Conservation (phyloP, 2,329 filamentous ascomycete genomes). For the Coniochaeta sp. region DNA sequence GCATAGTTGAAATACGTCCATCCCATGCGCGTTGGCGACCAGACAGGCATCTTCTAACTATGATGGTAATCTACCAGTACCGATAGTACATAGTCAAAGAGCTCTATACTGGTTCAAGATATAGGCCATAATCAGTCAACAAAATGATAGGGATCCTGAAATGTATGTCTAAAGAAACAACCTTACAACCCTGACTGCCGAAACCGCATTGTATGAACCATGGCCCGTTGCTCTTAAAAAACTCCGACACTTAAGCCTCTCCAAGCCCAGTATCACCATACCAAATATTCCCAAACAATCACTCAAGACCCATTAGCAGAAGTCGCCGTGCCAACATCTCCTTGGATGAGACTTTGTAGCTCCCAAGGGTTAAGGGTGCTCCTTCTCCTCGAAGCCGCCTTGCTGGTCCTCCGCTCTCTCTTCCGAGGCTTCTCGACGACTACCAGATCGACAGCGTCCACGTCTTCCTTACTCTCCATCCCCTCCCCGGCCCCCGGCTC, state of each 20-base stretch:
- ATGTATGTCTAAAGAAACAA: too few relatives aligned
- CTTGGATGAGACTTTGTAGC: conserved; percentile 53
- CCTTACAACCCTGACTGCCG: too few relatives aligned
- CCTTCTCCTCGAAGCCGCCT: conserved; percentile 53
- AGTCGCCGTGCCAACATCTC: conserved; percentile 7
- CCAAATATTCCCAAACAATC: too few relatives aligned
- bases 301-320: not conserved
- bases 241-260: not conserved
- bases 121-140: too few relatives aligned
- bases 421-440: not conserved
- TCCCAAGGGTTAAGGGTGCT: conserved; percentile 73
- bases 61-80: too few relatives aligned
- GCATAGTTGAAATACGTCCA: too few relatives aligned
- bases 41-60: too few relatives aligned
- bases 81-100: too few relatives aligned
- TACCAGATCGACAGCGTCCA: not conserved
- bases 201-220: too few relatives aligned
- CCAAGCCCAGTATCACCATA: not conserved
- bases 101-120: too few relatives aligned
- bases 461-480: not conserved
- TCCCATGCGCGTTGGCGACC: too few relatives aligned
- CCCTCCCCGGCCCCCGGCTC: not conserved
- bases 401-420: conserved; percentile 43
- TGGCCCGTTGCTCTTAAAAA: not conserved
- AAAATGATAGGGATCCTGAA: too few relatives aligned